Percentiles rank a stretch among this genome's conserved stretches.
Conservation (phyloP, 1,284 basidiomycete species). For the Ustilago hordei region DNA sequence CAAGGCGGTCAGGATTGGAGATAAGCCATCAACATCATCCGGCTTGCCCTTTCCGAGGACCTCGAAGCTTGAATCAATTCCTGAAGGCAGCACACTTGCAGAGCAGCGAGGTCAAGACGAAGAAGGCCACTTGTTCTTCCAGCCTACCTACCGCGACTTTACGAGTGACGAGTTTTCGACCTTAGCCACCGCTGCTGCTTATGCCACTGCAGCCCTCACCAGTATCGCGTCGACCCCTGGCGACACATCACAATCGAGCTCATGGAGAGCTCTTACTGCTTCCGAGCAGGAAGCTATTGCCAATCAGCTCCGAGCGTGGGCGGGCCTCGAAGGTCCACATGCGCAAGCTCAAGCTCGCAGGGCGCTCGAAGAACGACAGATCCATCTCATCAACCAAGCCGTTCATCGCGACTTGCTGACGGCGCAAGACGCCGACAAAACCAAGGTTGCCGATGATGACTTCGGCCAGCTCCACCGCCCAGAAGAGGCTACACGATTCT, state of each 20-base stretch:
- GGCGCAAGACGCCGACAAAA: constrained; percentile 2
- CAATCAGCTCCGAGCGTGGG: constrained; percentile 58
- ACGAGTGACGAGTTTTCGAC: constrained; percentile 56
- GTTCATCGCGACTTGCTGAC: constrained; percentile 18
- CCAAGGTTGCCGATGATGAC: constrained; percentile 4
- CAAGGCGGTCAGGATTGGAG: constrained; percentile 34
- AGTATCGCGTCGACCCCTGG: constrained; percentile 48
- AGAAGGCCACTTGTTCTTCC: constrained; percentile 45
- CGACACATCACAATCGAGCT: constrained; percentile 21
- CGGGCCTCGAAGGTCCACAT: constrained; percentile 64
- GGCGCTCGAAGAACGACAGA: constrained; percentile 53
- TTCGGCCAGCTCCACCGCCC: constrained; percentile 17
- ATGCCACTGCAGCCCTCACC: constrained; percentile 62
- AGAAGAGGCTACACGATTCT: constrained; percentile 43
- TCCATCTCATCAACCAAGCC: constrained; percentile 45
- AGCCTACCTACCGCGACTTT: constrained; percentile 56
- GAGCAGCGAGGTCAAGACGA: constrained; percentile 18
- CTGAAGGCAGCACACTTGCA: constrained; percentile 8
- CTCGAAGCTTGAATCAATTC: constrained; percentile 17
- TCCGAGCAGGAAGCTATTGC: constrained; percentile 56
- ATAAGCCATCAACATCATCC: constrained; percentile 8
- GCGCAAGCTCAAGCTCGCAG: constrained; percentile 55
- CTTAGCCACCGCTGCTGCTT: constrained; percentile 61
- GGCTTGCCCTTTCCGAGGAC: not conserved
- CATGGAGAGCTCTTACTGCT: constrained; percentile 47